These are phyloP conservation scores for Pseudogymnoascus sp. DNA, from an alignment of 2,329 filamentous ascomycete species.

Conservation along the genomic window DNA sequence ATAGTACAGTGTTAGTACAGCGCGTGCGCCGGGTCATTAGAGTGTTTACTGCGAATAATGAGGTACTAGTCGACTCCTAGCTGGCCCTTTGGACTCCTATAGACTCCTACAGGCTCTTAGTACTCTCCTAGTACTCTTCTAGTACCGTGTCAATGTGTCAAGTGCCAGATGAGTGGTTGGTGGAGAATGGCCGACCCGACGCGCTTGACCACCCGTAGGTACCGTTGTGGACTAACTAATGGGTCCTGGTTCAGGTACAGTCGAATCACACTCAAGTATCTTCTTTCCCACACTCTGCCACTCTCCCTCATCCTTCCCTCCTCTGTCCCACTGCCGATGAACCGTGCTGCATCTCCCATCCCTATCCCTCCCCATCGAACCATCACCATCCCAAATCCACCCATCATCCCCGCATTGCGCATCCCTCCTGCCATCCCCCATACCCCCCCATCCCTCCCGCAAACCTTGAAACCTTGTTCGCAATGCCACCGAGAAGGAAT, in stretches of 20 bases:
- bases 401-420: not conserved
- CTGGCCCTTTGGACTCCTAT: no score
- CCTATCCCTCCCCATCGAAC: not conserved
- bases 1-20: not conserved
- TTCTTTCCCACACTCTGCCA: no score
- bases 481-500: not conserved
- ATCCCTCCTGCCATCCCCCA: not conserved
- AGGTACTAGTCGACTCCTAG: no score
- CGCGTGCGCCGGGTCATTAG: not conserved
- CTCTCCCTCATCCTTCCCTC: no score
- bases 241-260: not conserved
- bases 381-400: not conserved
- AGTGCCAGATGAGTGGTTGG: not conserved
- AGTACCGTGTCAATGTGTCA: not conserved
- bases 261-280: no score
- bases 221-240: not conserved
- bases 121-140: no score
- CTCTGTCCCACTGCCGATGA: not conserved
- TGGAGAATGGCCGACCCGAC: not conserved
- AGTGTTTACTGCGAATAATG: not conserved
- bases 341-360: constrained; percentile 2
- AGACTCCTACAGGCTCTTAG: no score
- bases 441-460: not conserved
- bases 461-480: not conserved
- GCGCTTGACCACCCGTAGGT: not conserved